A percentile compares a stretch with the other conserved stretches of the same genome.
Conservation (phyloP, 2,329 filamentous ascomycete genomes). For the Tothia fuscella region DNA sequence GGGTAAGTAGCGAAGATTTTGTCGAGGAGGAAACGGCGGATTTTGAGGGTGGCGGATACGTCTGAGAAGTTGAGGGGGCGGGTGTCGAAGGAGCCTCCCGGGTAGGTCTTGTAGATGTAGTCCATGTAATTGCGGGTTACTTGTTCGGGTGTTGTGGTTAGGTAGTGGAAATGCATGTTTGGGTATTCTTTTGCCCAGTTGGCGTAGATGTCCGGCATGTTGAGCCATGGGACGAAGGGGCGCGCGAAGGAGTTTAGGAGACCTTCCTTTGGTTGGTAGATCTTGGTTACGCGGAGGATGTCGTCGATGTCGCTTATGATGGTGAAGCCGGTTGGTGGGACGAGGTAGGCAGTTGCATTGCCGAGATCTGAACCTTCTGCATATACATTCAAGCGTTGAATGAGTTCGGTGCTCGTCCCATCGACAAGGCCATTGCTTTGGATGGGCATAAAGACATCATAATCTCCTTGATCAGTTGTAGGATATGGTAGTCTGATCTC, state of each 20-base stretch:
- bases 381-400: slow-evolving; percentile 59
- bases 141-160: slow-evolving; percentile 71
- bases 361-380: slow-evolving; percentile 52
- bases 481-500: slow-evolving; percentile 50
- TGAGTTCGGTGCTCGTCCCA: slow-evolving; percentile 51
- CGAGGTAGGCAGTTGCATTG: slow-evolving; percentile 66
- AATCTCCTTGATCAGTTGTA: slow-evolving; percentile 59
- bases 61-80: slow-evolving; percentile 72
- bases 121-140: slow-evolving; percentile 68
- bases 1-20: slow-evolving; percentile 68
- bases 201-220: slow-evolving; percentile 69
- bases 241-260: slow-evolving; percentile 66
- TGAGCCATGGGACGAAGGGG: slow-evolving; percentile 59
- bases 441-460: slow-evolving; percentile 57
- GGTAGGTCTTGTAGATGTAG: slow-evolving; percentile 67
- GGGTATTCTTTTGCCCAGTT: slow-evolving; percentile 59
- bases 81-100: slow-evolving; percentile 65
- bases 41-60: slow-evolving; percentile 55
- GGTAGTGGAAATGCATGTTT: slow-evolving; percentile 67
- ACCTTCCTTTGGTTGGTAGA: slow-evolving; percentile 63
- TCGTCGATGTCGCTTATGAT: slow-evolving; percentile 71
- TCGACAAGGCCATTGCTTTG: slow-evolving; percentile 44
- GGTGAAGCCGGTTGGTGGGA: slow-evolving; percentile 57
- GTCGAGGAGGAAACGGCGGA: slow-evolving; percentile 56
- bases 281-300: slow-evolving; percentile 69